Conservation (phyloP, 179 eudicot species). For the Beta corolliflora region DNA sequence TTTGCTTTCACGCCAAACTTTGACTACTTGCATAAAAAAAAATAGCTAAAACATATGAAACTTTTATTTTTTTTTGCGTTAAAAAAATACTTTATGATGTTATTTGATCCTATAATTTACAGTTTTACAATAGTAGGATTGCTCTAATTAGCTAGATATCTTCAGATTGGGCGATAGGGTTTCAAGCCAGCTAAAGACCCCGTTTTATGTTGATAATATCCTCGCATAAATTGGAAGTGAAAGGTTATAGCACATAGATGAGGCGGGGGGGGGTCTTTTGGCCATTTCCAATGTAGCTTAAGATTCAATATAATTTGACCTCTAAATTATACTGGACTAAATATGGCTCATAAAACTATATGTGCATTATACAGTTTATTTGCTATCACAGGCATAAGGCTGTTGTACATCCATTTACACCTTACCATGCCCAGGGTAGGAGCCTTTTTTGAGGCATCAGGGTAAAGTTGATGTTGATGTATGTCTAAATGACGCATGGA, state of each 20-base stretch:
- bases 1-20: background rate
- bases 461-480: background rate
- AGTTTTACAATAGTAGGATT: background rate
- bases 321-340: background rate
- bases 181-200: no score
- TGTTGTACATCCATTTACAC: background rate
- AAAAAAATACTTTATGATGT: no score
- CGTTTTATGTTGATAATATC: no score
- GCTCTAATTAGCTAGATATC: background rate
- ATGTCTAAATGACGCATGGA: conserved; percentile 13
- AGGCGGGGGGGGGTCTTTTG: no score
- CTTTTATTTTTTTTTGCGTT: no score
- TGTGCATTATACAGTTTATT: background rate
- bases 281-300: no score
- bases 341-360: background rate
- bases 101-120: background rate
- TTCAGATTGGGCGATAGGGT: background rate
- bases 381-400: background rate
- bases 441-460: background rate
- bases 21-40: background rate
- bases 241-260: no score
- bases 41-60: no score
- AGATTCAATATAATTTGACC: background rate
- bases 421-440: background rate
- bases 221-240: no score